These are phyloP conservation scores for Piper betle DNA, from an alignment of 164 flowering plant genomes.

Conservation along the genomic window DNA sequence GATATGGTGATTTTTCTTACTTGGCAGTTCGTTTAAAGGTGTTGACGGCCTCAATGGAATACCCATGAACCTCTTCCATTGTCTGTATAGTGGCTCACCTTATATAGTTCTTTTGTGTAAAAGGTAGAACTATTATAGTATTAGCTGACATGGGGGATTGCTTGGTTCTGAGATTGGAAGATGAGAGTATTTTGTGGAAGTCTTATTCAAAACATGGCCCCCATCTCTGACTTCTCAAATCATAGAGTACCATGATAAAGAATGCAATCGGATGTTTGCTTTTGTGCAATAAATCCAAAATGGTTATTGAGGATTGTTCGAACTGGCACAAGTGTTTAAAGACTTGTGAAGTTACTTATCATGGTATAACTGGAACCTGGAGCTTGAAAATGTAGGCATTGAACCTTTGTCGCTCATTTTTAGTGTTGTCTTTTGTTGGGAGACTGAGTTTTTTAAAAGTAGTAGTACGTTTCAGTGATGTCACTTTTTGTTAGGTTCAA, in stretches of 20 bases:
- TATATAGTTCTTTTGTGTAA: slow-evolving; percentile 78
- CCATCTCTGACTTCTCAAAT: slow-evolving; percentile 73
- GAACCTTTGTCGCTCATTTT: slow-evolving; percentile 72
- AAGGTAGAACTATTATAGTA: slow-evolving; percentile 59
- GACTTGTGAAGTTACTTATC: slow-evolving; percentile 66
- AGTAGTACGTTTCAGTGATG: slow-evolving; percentile 81
- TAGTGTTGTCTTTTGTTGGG: slow-evolving; percentile 89
- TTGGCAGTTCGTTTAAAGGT: slow-evolving; percentile 46
- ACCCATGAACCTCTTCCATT: slow-evolving; percentile 33
- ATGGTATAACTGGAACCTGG: slow-evolving; percentile 86
- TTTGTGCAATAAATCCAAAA: slow-evolving; percentile 85
- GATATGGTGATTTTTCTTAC: slow-evolving; percentile 65
- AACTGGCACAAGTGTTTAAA: slow-evolving; percentile 78
- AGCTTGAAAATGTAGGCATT: slow-evolving; percentile 53
- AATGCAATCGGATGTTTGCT: slow-evolving; percentile 83
- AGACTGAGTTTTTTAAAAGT: slow-evolving; percentile 90
- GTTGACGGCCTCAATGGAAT: slow-evolving; percentile 32
- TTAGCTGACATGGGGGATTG: slow-evolving; percentile 94
- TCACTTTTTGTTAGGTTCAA: slow-evolving; percentile 83
- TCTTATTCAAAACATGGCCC: slow-evolving; percentile 80
- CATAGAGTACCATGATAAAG: slow-evolving; percentile 69
- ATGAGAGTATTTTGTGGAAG: slow-evolving; percentile 40
- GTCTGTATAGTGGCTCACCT: slow-evolving; percentile 58
- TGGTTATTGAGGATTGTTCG: slow-evolving; percentile 85
- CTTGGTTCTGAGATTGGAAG: slow-evolving; percentile 57